These are phyloP conservation scores for Plasmodium chabaudi DNA, from an alignment of 169 alveolate genomes.

Conservation along the genomic window DNA sequence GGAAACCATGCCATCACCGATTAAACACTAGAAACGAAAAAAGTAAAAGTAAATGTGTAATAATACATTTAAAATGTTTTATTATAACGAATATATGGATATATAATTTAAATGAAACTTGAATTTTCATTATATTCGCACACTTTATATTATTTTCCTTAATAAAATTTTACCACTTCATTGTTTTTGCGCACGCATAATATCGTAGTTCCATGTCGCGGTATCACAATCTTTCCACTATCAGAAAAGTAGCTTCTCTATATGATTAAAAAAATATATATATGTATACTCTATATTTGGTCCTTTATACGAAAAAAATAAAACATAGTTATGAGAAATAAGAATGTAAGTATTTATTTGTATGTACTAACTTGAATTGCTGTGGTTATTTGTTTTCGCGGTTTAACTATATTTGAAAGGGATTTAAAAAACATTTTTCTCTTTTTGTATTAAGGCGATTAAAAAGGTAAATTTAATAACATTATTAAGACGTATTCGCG, in stretches of 20 bases:
- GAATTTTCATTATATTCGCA: background rate
- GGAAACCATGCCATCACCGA: slow-evolving; percentile 85
- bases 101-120: too few species aligned
- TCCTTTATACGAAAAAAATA: slow-evolving; percentile 18
- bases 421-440: slow-evolving; percentile 55
- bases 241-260: slow-evolving; percentile 75
- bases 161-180: slow-evolving; percentile 75
- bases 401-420: slow-evolving; percentile 36
- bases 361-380: slow-evolving; percentile 28
- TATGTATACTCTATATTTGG: background rate
- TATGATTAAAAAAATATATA: slow-evolving; percentile 7
- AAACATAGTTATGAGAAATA: slow-evolving; percentile 1
- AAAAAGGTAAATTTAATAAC: background rate
- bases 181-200: slow-evolving; percentile 81
- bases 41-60: slow-evolving; percentile 5
- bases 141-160: slow-evolving; percentile 9
- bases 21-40: slow-evolving; percentile 77
- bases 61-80: slow-evolving; percentile 21
- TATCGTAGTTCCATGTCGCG: slow-evolving; percentile 85
- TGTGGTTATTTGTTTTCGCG: slow-evolving; percentile 38
- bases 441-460: slow-evolving; percentile 1
- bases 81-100: background rate
- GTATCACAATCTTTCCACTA: slow-evolving; percentile 54
- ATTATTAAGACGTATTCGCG: too few species aligned
- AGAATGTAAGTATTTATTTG: background rate